A percentile compares a stretch with the other conserved stretches of the same genome.
Conservation (phyloP, 441 rosid genomes). For the Isatis lusitanica region DNA sequence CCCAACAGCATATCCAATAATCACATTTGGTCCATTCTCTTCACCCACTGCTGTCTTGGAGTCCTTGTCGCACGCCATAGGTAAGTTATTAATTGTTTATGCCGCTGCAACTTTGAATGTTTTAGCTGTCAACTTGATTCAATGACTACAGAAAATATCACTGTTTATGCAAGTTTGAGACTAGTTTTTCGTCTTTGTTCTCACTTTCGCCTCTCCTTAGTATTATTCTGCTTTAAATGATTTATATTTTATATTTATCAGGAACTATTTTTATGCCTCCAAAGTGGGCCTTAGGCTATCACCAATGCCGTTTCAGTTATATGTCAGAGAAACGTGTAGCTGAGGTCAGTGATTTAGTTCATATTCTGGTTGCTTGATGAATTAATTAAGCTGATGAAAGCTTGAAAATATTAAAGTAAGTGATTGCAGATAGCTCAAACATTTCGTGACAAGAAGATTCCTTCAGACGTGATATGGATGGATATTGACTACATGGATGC, state of each 20-base stretch:
- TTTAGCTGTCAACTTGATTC: neutral
- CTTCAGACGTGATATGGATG: slow-evolving; percentile 98
- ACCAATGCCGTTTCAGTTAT: slow-evolving; percentile 93
- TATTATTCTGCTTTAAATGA: neutral
- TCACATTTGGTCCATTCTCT: slow-evolving; percentile 88
- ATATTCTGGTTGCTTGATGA: slow-evolving; percentile 3
- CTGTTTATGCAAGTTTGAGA: neutral
- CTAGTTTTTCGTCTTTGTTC: neutral
- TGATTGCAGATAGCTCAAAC: slow-evolving; percentile 61
- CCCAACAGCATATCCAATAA: slow-evolving; percentile 66
- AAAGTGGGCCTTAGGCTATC: slow-evolving; percentile 93
- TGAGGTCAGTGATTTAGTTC: slow-evolving; percentile 53
- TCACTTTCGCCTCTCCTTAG: neutral
- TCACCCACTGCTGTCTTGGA: slow-evolving; percentile 74
- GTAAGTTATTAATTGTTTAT: slow-evolving; percentile 44
- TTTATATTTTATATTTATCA: slow-evolving; percentile 29
- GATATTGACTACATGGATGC: slow-evolving; percentile 99
- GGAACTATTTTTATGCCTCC: slow-evolving; percentile 96
- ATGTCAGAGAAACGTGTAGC: slow-evolving; percentile 70
- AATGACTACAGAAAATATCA: neutral
- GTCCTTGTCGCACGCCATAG: slow-evolving; percentile 77
- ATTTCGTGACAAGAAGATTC: slow-evolving; percentile 85
- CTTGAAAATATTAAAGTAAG: neutral
- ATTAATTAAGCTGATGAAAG: neutral
- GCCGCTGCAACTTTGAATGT: neutral